Conservation (phyloP, 1,284 basidiomycete species). For the Malassezia japonica region DNA sequence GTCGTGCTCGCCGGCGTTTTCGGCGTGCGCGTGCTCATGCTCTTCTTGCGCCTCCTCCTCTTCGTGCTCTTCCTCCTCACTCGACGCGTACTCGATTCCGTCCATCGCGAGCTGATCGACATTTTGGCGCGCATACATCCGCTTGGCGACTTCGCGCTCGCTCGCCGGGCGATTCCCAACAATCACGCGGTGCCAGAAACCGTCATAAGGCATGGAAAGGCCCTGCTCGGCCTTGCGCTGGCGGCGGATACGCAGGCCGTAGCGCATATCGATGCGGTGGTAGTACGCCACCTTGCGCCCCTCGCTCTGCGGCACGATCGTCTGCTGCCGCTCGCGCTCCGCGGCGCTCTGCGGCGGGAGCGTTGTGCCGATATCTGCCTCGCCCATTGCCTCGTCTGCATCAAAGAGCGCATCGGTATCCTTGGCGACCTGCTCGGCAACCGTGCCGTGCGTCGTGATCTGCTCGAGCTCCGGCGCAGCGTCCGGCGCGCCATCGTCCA, state of each 20-base stretch:
- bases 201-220: conserved; percentile 21
- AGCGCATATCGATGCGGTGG: conserved; percentile 40
- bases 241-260: conserved; percentile 35
- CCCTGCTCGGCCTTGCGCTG: conserved; percentile 20
- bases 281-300: conserved; percentile 39
- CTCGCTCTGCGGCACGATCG: conserved; percentile 16
- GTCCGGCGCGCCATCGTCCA: conserved; percentile 36
- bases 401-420: conserved; percentile 5
- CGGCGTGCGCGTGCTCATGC: not conserved
- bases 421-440: conserved; percentile 13
- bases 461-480: conserved; percentile 26
- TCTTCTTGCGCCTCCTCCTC: conserved; percentile 2
- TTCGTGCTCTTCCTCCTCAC: conserved; percentile 22
- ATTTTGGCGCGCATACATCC: conserved; percentile 21
- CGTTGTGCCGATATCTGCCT: conserved; percentile 15
- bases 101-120: conserved; percentile 29
- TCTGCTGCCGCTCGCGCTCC: conserved; percentile 26
- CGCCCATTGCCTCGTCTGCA: not conserved
- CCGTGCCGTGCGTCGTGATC: conserved; percentile 21
- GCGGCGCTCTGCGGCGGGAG: conserved; percentile 27
- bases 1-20: not conserved
- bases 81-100: conserved; percentile 25
- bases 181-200: conserved; percentile 36
- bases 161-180: conserved; percentile 27
- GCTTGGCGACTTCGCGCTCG: conserved; percentile 23